Conservation (phyloP, 306 rosid species). For the Luffa aegyptiaca region DNA sequence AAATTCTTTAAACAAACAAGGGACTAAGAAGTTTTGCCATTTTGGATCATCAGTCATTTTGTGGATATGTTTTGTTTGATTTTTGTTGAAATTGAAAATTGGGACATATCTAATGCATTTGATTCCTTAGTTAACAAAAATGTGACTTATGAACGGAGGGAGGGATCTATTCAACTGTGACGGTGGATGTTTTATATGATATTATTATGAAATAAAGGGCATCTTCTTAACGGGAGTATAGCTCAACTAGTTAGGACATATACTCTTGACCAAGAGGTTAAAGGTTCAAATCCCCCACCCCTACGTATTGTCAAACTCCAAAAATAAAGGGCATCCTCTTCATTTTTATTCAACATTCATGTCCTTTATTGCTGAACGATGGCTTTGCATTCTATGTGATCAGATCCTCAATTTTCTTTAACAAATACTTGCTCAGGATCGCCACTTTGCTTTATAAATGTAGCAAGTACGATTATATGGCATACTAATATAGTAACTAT, state of each 20-base stretch:
- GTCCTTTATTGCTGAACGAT: background rate
- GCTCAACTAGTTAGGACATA: no score
- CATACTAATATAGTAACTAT: conserved; percentile 13
- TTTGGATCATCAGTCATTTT: background rate
- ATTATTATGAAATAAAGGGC: background rate
- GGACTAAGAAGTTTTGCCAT: background rate
- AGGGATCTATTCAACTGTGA: background rate
- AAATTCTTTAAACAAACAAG: background rate
- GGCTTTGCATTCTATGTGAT: background rate
- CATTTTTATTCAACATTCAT: background rate
- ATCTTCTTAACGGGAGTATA: background rate
- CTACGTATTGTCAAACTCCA: no score
- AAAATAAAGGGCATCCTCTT: background rate
- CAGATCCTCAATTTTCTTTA: background rate
- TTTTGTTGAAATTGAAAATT: background rate
- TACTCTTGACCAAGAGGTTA: no score
- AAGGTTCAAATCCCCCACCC: no score
- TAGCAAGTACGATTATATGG: background rate
- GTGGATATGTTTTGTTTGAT: background rate
- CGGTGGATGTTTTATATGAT: background rate
- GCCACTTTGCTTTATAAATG: background rate
- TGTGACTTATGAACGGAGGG: background rate
- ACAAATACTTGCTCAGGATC: background rate
- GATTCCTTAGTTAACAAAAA: background rate
- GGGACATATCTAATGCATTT: background rate